Base-by-base conservation (phyloP, 441 rosid genomes). In the Mallotus repandus region DNA sequence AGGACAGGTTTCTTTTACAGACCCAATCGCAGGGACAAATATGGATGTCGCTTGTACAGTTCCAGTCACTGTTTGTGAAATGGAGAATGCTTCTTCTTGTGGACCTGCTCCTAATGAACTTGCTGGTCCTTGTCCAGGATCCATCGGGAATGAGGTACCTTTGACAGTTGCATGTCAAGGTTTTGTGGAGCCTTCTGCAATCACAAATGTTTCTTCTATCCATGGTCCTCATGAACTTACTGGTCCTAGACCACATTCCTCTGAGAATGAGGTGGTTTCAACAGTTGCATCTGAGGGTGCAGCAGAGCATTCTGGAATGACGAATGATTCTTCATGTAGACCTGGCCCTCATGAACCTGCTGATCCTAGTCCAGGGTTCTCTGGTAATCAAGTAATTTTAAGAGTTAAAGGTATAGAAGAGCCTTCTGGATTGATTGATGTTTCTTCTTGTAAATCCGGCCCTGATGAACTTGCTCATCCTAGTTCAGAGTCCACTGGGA, bases 41-140 rank as follows among this genome's bases (percentile, higher is more conserved):
- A 63, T 65, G 76, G 84, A 81, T 61, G 80, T 75, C 60, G 41
- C 76, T 72, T 64, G 71, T 82, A 50, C 81, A 49, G 74, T 69
- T 79, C 79, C 78, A 66, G 68, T 75, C 14, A 63, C 62, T 63
- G 68, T 69, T 73, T 63, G 7, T n/a, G 71, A 65, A 57, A 71
- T 61, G 60, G 76, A 69, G 63, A 75, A 70, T 74, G 61, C 52
- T 63, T 15, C 68, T 53, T 67, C 73, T 69, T 65, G 60, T 63
- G 68, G 49, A 38, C 69, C 46, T 49, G 58, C 61, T 22, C 57
- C 71, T 35, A 69, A 69, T 63, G 75, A 78, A 70, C 65, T 45
- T 54, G 11, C 72, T 70, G 74, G 19, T 15, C 41, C 59, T 25
- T 25, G 66, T 55, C 32, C 63, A 0, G 66, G 54, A 35, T 63